These are phyloP conservation scores for Inonotus hispidus DNA, from an alignment of 1,284 basidiomycete species.

Conservation along the genomic window DNA sequence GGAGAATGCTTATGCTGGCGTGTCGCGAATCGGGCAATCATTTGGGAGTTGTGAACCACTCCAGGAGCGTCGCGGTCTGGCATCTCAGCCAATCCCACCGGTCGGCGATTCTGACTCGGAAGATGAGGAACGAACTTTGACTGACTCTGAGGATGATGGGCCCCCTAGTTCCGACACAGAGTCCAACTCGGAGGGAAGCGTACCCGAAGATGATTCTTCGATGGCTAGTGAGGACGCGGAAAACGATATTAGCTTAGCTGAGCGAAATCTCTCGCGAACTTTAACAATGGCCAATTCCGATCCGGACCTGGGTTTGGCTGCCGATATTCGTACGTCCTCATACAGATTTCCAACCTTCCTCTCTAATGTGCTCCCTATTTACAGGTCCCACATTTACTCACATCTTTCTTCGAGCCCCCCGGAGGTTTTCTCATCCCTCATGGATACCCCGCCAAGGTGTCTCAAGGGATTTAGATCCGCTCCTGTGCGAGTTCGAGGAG, in stretches of 20 bases:
- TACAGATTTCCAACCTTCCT: neutral
- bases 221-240: neutral
- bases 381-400: conserved; percentile 66
- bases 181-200: conserved; percentile 6
- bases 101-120: too few relatives aligned
- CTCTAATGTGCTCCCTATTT: neutral
- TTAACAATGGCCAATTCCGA: conserved; percentile 54
- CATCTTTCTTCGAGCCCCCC: conserved; percentile 62
- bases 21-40: too few relatives aligned
- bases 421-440: conserved; percentile 62
- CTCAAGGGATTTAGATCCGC: conserved; percentile 34
- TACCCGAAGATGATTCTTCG: conserved; percentile 18
- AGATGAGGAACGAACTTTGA: too few relatives aligned
- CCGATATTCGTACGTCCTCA: conserved; percentile 49
- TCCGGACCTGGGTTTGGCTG: conserved; percentile 50
- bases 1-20: neutral
- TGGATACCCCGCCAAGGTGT: conserved; percentile 70
- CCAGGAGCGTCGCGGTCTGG: too few relatives aligned
- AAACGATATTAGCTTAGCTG: conserved; percentile 34
- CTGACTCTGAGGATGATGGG: too few relatives aligned
- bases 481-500: conserved; percentile 34
- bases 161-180: conserved; percentile 23
- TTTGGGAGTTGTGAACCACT: too few relatives aligned
- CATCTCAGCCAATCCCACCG: too few relatives aligned
- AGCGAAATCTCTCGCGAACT: conserved; percentile 55